Evolutionary conservation across 2,329 filamentous ascomycete species (phyloP).

Genomic region (Sphaceloma murrayae): DNA sequence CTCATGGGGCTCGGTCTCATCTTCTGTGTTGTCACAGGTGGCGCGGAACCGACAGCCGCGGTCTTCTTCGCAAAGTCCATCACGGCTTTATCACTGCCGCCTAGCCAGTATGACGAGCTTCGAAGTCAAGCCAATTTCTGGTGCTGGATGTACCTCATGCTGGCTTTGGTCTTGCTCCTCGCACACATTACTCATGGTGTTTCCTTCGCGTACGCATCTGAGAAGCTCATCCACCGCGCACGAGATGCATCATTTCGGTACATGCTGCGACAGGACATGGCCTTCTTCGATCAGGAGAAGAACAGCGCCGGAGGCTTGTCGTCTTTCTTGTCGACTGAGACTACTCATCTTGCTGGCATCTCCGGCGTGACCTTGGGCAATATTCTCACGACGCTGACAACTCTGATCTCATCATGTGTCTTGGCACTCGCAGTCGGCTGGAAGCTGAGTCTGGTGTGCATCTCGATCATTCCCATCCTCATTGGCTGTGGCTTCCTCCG

Average conservation of each 20-base stretch:
- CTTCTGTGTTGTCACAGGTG: constrained; percentile 68
- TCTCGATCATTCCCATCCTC: constrained; percentile 66
- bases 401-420: constrained; percentile 62
- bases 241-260: constrained; percentile 73
- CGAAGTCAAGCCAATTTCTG: constrained; percentile 71
- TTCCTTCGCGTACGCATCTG: constrained; percentile 76
- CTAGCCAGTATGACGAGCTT: constrained; percentile 46
- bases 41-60: constrained; percentile 65
- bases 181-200: constrained; percentile 60
- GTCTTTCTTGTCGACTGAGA: constrained; percentile 79
- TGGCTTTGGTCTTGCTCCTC: constrained; percentile 64
- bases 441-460: constrained; percentile 80
- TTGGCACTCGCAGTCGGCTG: constrained; percentile 69
- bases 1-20: constrained; percentile 64
- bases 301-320: constrained; percentile 85
- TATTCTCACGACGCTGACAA: constrained; percentile 69
- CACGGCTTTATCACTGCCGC: constrained; percentile 54
- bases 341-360: constrained; percentile 78
- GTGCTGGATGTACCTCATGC: constrained; percentile 79
- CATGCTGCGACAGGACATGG: constrained; percentile 85
- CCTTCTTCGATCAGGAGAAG: constrained; percentile 82
- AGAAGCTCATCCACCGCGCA: constrained; percentile 72
- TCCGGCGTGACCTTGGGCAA: constrained; percentile 83
- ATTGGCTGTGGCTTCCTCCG: constrained; percentile 76
- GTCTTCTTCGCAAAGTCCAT: constrained; percentile 89